Evolutionary conservation across 805 yeast genomes (phyloP).

Genomic region (Candida nonsorbophila): DNA sequence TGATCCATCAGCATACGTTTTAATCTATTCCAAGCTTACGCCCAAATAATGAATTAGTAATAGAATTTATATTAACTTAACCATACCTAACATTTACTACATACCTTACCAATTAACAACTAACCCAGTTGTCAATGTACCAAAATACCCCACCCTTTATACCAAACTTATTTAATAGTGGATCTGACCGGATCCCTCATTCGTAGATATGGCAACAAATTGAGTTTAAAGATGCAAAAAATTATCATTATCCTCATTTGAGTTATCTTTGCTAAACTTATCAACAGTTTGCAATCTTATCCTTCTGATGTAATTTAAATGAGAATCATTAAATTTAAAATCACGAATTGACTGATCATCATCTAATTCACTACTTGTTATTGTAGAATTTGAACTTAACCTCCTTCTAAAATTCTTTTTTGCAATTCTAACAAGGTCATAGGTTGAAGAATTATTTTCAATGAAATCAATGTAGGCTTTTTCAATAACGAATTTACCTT

Average conservation of each 20-base stretch:
- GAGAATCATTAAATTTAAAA: slow-evolving; percentile 9
- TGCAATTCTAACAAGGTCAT: slow-evolving; percentile 28
- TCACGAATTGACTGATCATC: too few species aligned
- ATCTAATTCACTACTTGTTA: slow-evolving; percentile 9
- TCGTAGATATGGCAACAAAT: too few species aligned
- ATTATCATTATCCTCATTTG: slow-evolving; percentile 16
- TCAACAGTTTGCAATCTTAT: slow-evolving; percentile 14
- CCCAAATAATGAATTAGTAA: too few species aligned
- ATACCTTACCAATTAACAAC: neutral
- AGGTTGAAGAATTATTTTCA: slow-evolving; percentile 28
- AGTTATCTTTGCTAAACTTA: slow-evolving; percentile 11
- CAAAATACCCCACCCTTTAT: too few species aligned
- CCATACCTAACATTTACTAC: slow-evolving; percentile 3
- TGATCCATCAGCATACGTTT: slow-evolving; percentile 87
- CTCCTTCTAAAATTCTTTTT: slow-evolving; percentile 13
- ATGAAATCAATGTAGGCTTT: slow-evolving; percentile 27
- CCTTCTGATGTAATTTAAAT: slow-evolving; percentile 8
- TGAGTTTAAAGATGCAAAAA: slow-evolving; percentile 15
- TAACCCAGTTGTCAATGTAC: slow-evolving; percentile 4
- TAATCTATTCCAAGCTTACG: slow-evolving; percentile 75
- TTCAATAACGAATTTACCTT: slow-evolving; percentile 42
- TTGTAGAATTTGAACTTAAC: slow-evolving; percentile 11
- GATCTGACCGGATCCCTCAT: too few species aligned
- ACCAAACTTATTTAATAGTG: too few species aligned
- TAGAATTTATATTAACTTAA: neutral